Evolutionary conservation across 1,284 basidiomycete species (phyloP).

Genomic region (Naganishia albida): DNA sequence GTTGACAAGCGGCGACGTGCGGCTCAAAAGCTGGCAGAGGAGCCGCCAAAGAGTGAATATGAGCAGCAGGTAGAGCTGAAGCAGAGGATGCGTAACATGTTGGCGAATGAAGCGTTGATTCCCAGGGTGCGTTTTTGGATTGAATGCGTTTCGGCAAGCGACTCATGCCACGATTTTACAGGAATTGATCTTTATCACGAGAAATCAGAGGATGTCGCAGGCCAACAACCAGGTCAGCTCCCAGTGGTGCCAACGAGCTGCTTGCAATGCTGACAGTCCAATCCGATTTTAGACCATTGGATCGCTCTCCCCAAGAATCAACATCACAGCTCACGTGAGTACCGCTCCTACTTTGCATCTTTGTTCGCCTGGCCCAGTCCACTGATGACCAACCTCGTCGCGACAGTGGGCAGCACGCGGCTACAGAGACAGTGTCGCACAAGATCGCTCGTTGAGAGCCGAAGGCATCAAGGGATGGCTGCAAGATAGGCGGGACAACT

Average conservation of each 20-base stretch:
- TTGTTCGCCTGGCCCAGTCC: neutral
- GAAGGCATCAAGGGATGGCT: constrained; percentile 52
- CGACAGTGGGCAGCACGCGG: constrained; percentile 57
- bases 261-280: neutral
- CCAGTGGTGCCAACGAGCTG: neutral
- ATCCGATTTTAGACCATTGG: constrained; percentile 12
- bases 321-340: constrained; percentile 67
- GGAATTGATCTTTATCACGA: constrained; percentile 76
- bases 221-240: constrained; percentile 58
- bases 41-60: constrained; percentile 45
- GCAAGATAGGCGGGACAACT: constrained; percentile 47
- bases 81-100: constrained; percentile 55
- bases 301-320: constrained; percentile 70
- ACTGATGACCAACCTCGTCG: neutral
- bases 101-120: constrained; percentile 58
- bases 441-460: constrained; percentile 53
- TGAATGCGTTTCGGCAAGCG: neutral
- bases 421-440: constrained; percentile 59
- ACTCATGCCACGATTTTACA: constrained; percentile 59
- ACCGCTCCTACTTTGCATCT: constrained; percentile 56
- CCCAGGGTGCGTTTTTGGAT: constrained; percentile 49
- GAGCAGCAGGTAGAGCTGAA: constrained; percentile 57
- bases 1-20: constrained; percentile 41
- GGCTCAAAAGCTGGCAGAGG: constrained; percentile 36
- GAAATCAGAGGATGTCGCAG: constrained; percentile 72